These are phyloP conservation scores for Beauveria sp. DNA, from an alignment of 2,329 filamentous ascomycete species.

Conservation along the genomic window DNA sequence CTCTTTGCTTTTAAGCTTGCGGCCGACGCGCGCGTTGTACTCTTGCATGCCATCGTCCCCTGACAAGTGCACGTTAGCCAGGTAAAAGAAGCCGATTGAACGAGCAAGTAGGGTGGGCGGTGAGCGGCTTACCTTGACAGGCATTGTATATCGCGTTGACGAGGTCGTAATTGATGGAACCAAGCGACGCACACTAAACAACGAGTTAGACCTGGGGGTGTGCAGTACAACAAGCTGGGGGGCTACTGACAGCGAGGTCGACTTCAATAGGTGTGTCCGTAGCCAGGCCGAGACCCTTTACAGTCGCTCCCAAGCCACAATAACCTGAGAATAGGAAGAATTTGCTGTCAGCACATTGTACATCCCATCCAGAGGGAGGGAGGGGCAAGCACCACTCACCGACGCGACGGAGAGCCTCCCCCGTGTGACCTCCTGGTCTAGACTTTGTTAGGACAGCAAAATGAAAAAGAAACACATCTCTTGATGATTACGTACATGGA, in stretches of 20 bases:
- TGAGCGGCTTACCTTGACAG: constrained; percentile 39
- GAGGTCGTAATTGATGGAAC: constrained; percentile 63
- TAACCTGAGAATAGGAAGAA: constrained; percentile 48
- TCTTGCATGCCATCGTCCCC: constrained; percentile 37
- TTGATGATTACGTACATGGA: constrained; percentile 54
- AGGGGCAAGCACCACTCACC: constrained; percentile 21
- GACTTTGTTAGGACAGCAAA: constrained; percentile 14
- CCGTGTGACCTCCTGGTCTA: constrained; percentile 29
- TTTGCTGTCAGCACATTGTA: neutral
- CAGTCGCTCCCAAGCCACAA: constrained; percentile 61
- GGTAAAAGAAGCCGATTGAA: constrained; percentile 1
- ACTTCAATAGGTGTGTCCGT: constrained; percentile 52
- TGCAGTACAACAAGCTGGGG: neutral
- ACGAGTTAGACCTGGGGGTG: neutral
- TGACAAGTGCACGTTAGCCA: constrained; percentile 11
- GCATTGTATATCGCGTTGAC: constrained; percentile 49
- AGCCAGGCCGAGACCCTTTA: constrained; percentile 55
- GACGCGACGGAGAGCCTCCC: constrained; percentile 21
- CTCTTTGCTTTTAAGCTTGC: constrained; percentile 19
- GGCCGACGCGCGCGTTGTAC: constrained; percentile 31
- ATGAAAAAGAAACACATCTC: neutral
- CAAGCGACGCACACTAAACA: constrained; percentile 68
- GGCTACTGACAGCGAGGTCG: constrained; percentile 59
- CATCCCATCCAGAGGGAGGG: neutral
- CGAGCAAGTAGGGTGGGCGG: neutral